phyloP scores from a whole-genome alignment of 2,329 filamentous ascomycete species.

The Penicillium sp. region DNA sequence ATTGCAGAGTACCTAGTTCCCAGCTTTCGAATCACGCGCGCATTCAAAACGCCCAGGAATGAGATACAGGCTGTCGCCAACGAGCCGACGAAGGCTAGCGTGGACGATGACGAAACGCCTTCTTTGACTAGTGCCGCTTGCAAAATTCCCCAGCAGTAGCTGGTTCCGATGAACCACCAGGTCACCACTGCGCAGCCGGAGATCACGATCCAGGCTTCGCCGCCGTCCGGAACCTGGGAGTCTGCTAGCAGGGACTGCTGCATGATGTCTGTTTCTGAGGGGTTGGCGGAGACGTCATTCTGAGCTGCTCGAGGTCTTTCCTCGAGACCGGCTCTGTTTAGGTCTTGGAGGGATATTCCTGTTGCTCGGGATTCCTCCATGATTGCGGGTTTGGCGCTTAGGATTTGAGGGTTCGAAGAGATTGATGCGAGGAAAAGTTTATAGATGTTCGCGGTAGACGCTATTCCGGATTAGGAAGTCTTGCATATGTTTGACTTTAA shows the following conservation, averaged over 20 bases:
- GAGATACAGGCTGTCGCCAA: constrained; percentile 55
- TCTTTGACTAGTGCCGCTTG: constrained; percentile 58
- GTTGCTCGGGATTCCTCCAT: not conserved
- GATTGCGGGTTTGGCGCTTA: not conserved
- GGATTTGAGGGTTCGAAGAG: not conserved
- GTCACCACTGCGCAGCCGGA: constrained; percentile 52
- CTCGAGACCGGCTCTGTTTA: not conserved
- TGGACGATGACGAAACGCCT: constrained; percentile 51
- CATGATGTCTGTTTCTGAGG: constrained; percentile 25
- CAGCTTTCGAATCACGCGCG: constrained; percentile 53
- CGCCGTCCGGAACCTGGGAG: constrained; percentile 39
- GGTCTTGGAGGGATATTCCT: not conserved
- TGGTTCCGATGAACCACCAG: constrained; percentile 60
- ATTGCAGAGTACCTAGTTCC: constrained; percentile 53
- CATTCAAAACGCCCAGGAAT: constrained; percentile 55
- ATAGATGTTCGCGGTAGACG: not conserved
- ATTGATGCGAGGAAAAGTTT: not conserved
- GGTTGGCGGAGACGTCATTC: not conserved
- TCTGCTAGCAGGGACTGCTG: constrained; percentile 51
- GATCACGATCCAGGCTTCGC: constrained; percentile 48
- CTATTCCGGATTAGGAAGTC: not conserved
- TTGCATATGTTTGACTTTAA: not conserved
- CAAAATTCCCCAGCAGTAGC: constrained; percentile 63
- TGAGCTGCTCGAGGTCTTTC: not conserved
- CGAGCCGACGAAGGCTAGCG: constrained; percentile 62